Evolutionary conservation across 1,284 basidiomycete genomes (phyloP), one percentile per base, ranked within the genome.

Genomic region (Puccinia sorghi): DNA sequence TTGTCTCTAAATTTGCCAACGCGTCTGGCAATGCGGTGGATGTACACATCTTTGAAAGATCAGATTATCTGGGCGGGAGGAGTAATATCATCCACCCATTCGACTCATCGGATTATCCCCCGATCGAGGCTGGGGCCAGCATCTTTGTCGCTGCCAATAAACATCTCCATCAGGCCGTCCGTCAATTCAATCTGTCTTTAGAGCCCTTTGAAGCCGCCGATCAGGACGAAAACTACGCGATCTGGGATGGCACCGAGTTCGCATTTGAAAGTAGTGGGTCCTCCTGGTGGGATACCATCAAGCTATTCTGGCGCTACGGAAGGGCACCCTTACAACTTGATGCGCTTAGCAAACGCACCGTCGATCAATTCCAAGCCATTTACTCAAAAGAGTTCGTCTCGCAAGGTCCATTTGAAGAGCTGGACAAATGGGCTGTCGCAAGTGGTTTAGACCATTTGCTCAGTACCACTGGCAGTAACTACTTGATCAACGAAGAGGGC

Each of bases 171-270:
- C 82, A 83, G 69, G 93, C 93, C 0, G 88, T 89, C 0, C 87
- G 91, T 66, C 90, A 91, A 79, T 95, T 94, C 85, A 91, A 91
- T 81, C 87, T 96, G 15, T 88, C 88, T 2, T 85, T 89, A 39
- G 84, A 84, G 11, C 46, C 48, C 15, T 37, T 52, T 22, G 4
- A 11, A 13, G 27, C 64, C 27, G 66, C 46, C 32, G 46, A 9
- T 12, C 48, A n/a, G 11, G 27, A 37, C 25, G 90, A 90, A 80
- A 86, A 86, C 20, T 50, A 72, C 50, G 91, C 89, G 1, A 87
- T 95, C 64, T 95, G 93, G 93, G 92, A 98, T 84, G 96, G 96
- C 0, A 85, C 88, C 80, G 82, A 89, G 56, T 89, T 95, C 76
- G 84, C 92, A 12, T 86, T 93, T 81, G 88, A 88, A 50, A 92